Conservation (phyloP, 768 basidiomycete genomes). For the Podaxis mareebaensis region DNA sequence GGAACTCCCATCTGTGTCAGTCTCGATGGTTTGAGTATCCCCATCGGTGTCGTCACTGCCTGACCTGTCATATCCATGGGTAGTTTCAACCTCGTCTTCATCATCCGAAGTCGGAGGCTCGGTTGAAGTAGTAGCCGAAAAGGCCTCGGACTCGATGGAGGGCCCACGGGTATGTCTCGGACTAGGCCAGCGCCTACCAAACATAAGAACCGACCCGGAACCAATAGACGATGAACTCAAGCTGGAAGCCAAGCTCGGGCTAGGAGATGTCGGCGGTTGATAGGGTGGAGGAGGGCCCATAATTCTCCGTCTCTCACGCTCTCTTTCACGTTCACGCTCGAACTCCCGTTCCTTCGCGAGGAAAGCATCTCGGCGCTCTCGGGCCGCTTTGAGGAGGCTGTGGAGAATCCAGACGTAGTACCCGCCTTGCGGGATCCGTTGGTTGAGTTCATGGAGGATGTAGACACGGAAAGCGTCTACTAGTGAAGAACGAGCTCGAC, state of each 20-base stretch:
- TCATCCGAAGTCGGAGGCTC: conserved; percentile 41
- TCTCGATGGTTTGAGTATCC: conserved; percentile 23
- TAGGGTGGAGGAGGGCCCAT: conserved; percentile 5
- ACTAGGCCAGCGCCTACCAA: background rate
- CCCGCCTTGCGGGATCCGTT: conserved; percentile 37
- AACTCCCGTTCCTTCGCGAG: conserved; percentile 40
- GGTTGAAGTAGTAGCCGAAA: conserved; percentile 31
- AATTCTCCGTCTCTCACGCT: conserved; percentile 7
- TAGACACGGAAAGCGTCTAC: conserved; percentile 67
- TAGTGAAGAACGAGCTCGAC: conserved; percentile 64
- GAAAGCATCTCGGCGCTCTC: conserved; percentile 38
- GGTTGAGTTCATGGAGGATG: conserved; percentile 53
- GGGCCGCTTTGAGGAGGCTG: conserved; percentile 31
- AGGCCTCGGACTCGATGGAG: conserved; percentile 26
- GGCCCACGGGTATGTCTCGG: conserved; percentile 12
- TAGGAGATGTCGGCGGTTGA: background rate
- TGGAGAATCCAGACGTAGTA: conserved; percentile 58
- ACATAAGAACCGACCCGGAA: conserved; percentile 4
- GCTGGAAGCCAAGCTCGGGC: background rate
- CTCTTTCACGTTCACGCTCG: conserved; percentile 22
- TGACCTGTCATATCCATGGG: conserved; percentile 14
- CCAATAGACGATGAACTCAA: conserved; percentile 10
- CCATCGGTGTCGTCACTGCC: conserved; percentile 15
- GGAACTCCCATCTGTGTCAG: conserved; percentile 51
- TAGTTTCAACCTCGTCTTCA: conserved; percentile 31